Evolutionary conservation across 2,329 filamentous ascomycete species (phyloP).

Genomic region (Aspergillus vadensis): DNA sequence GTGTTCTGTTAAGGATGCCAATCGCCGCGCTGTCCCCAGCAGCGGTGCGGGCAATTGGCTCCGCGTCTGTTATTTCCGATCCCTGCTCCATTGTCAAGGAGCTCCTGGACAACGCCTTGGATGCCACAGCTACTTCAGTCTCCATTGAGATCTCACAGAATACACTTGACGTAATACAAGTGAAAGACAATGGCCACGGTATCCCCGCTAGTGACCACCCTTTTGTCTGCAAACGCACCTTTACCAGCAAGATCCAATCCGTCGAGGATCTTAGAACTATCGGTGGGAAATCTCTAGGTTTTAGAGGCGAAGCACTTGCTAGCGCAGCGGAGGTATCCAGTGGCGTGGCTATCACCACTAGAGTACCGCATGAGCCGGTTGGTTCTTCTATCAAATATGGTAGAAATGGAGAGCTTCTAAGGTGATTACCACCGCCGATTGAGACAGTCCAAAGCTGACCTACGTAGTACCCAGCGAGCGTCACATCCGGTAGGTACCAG

Average conservation of each 20-base stretch:
- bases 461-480: constrained; percentile 37
- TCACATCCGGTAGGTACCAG: constrained; percentile 64
- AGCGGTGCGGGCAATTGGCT: constrained; percentile 56
- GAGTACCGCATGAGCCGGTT: constrained; percentile 58
- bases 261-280: constrained; percentile 58
- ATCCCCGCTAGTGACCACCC: constrained; percentile 58
- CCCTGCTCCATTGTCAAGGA: constrained; percentile 63
- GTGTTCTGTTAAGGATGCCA: constrained; percentile 40
- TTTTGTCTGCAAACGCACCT: constrained; percentile 59
- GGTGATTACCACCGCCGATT: constrained; percentile 33
- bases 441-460: neutral
- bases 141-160: constrained; percentile 61
- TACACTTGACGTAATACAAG: constrained; percentile 62
- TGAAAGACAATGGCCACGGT: constrained; percentile 66
- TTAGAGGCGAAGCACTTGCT: constrained; percentile 65
- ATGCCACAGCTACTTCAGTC: constrained; percentile 61
- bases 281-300: constrained; percentile 61
- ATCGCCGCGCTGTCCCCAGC: constrained; percentile 47
- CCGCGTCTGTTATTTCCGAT: constrained; percentile 59
- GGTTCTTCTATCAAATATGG: constrained; percentile 55
- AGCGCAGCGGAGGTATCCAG: constrained; percentile 62
- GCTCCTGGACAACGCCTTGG: constrained; percentile 68
- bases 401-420: constrained; percentile 51
- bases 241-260: constrained; percentile 65
- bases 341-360: constrained; percentile 56